Evolutionary conservation across 73 alveolate genomes (phyloP).

Genomic region (Tetrahymena elliotti): DNA sequence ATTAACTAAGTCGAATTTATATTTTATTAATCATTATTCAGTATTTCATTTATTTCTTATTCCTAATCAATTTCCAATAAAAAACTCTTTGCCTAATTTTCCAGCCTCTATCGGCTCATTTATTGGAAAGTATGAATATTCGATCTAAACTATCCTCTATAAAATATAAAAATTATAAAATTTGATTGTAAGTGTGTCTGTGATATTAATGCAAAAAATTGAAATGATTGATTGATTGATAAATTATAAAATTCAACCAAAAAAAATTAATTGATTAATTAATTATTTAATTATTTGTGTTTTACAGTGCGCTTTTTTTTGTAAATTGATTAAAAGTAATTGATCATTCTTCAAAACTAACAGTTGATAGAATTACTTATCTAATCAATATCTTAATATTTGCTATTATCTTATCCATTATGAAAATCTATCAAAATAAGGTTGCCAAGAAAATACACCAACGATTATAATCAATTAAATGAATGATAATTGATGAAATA

Average conservation of each 20-base stretch:
- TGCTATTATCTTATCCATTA: background rate
- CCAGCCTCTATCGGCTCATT: background rate
- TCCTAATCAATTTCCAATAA: background rate
- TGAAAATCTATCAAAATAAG: background rate
- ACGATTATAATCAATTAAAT: background rate
- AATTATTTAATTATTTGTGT: no score
- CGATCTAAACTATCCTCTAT: background rate
- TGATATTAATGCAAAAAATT: no score
- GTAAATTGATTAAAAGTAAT: background rate
- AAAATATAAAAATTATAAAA: no score
- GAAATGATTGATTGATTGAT: background rate
- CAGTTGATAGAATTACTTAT: background rate
- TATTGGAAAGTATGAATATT: background rate
- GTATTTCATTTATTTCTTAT: background rate
- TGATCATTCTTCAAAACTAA: background rate
- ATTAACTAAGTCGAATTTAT: background rate
- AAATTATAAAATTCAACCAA: no score
- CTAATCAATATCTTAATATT: background rate
- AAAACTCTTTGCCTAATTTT: background rate
- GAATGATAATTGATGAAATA: background rate
- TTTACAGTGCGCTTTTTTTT: no score
- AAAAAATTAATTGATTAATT: no score
- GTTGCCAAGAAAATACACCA: background rate
- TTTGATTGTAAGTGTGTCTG: background rate
- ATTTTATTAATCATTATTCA: background rate